These are phyloP conservation scores for Termitomyces sp. DNA, from an alignment of 768 basidiomycete genomes.

Conservation along the genomic window DNA sequence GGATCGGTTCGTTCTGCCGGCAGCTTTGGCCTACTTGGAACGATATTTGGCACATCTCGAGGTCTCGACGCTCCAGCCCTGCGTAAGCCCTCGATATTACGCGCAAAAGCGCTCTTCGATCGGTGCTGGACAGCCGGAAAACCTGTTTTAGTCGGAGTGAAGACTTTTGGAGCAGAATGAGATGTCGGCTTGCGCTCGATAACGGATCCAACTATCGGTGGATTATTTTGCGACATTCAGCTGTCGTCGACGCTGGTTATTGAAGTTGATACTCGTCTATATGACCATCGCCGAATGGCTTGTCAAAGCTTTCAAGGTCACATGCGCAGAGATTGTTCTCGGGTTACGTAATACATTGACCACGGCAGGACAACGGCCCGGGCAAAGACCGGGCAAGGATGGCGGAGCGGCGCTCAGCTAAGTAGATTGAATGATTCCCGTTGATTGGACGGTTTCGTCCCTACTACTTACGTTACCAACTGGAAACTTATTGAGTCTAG, in stretches of 20 bases:
- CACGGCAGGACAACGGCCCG: no score
- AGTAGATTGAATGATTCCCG: no score
- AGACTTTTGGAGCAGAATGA: constrained; percentile 23
- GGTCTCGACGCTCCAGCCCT: constrained; percentile 19
- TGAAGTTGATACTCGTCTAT: neutral
- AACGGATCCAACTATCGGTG: constrained; percentile 39
- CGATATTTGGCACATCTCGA: constrained; percentile 25
- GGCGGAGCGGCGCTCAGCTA: no score
- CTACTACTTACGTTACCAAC: no score
- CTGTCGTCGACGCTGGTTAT: constrained; percentile 1
- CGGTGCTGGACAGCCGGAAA: constrained; percentile 67
- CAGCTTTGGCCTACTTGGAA: constrained; percentile 5
- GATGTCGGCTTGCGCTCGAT: constrained; percentile 40
- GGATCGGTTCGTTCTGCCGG: constrained; percentile 12
- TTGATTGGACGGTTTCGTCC: no score
- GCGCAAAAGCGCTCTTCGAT: constrained; percentile 59
- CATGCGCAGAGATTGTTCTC: no score
- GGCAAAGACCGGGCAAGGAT: no score
- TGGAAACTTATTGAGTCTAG: no score
- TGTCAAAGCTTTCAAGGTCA: neutral
- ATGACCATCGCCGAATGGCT: neutral
- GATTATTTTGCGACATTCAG: constrained; percentile 19
- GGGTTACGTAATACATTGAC: neutral
- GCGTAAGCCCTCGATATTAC: constrained; percentile 38
- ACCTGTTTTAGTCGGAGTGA: constrained; percentile 36